phyloP scores from a whole-genome alignment of 1,284 basidiomycete species.

The Moesziomyces aphidis region DNA sequence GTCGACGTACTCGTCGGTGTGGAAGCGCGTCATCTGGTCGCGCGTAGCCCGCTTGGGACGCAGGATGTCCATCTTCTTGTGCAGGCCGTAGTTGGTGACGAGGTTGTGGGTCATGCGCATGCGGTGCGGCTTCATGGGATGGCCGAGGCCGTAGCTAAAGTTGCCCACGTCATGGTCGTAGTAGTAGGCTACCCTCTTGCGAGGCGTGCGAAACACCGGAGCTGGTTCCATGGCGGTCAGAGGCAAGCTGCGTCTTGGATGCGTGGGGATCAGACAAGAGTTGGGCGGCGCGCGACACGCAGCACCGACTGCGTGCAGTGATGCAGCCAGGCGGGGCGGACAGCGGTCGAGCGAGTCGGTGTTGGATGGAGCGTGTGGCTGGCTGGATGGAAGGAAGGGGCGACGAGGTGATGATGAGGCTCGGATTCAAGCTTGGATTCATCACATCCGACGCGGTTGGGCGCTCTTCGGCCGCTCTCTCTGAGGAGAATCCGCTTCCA shows the following conservation, averaged over 20 bases:
- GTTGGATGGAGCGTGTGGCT: no score
- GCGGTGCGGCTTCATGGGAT: conserved; percentile 89
- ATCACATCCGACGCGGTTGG: no score
- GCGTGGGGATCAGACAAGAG: not conserved
- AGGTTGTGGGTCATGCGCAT: conserved; percentile 81
- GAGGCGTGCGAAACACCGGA: conserved; percentile 50
- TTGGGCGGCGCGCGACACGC: not conserved
- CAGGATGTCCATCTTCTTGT: conserved; percentile 89
- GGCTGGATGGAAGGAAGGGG: no score
- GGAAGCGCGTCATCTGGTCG: conserved; percentile 89
- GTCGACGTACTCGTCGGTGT: conserved; percentile 97
- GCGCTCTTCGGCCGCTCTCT: no score
- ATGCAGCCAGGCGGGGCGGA: no score
- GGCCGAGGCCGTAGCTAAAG: conserved; percentile 86
- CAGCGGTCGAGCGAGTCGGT: no score
- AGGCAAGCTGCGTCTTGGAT: not conserved
- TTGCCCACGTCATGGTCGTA: conserved; percentile 77
- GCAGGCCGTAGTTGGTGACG: conserved; percentile 88
- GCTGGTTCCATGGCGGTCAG: conserved; percentile 50
- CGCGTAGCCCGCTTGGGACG: conserved; percentile 83
- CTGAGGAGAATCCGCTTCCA: no score
- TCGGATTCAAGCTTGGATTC: no score
- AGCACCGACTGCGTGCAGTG: not conserved
- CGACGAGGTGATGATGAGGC: no score
- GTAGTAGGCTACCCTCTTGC: conserved; percentile 55